Conservation (phyloP, 108 stramenopile genomes). For the Cyclotella atomus region DNA sequence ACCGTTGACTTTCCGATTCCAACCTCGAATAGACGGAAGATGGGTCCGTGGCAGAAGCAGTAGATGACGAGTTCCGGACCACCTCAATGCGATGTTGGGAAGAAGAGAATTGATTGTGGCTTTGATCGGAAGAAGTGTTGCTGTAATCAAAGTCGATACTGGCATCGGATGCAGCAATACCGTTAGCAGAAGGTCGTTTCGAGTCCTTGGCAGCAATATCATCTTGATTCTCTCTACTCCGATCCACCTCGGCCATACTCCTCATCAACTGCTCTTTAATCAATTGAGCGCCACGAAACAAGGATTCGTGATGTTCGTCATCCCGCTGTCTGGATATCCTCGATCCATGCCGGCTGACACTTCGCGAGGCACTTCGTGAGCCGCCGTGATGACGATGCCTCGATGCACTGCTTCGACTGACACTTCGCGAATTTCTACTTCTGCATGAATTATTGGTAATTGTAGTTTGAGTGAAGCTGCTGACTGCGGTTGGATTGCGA, state of each 20-base stretch:
- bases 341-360: not conserved
- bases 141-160: constrained; percentile 38
- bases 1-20: constrained; percentile 42
- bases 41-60: not conserved
- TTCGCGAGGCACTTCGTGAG: not conserved
- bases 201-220: too few relatives aligned
- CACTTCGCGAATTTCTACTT: not conserved
- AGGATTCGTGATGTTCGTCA: constrained; percentile 25
- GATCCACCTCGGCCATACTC: constrained; percentile 38
- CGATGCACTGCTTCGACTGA: not conserved
- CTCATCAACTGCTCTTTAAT: constrained; percentile 44
- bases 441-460: not conserved
- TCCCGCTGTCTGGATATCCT: not conserved
- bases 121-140: not conserved
- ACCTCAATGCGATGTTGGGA: not conserved
- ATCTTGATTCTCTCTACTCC: not conserved
- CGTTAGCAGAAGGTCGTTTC: not conserved
- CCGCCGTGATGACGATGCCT: not conserved
- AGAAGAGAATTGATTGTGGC: not conserved
- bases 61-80: not conserved
- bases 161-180: not conserved
- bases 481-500: not conserved
- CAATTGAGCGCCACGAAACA: constrained; percentile 47
- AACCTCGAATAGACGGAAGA: constrained; percentile 16
- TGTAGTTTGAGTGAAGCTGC: too few relatives aligned